Evolutionary conservation across 306 rosid genomes (phyloP).

Genomic region (Calophaca sinica): DNA sequence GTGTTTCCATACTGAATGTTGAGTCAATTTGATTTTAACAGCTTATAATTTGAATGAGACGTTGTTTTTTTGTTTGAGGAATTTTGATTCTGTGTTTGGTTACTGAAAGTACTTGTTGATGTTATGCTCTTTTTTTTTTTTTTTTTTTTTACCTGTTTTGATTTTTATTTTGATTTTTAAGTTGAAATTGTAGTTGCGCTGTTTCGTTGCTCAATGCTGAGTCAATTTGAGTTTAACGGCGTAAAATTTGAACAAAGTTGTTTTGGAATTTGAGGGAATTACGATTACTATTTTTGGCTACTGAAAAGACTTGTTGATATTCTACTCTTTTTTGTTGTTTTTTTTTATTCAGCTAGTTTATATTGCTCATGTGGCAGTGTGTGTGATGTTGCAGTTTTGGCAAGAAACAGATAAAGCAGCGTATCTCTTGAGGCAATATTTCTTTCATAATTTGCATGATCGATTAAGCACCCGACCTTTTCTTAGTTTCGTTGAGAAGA

Average conservation of each 20-base stretch:
- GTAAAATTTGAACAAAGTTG: not conserved
- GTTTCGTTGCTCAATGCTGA: slow-evolving; percentile 1
- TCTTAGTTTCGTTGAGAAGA: slow-evolving; percentile 87
- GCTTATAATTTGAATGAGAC: not conserved
- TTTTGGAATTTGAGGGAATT: slow-evolving; percentile 21
- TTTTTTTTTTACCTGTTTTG: not conserved
- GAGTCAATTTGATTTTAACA: not conserved
- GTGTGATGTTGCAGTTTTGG: slow-evolving; percentile 77
- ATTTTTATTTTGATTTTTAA: too few relatives aligned
- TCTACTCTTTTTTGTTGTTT: not conserved
- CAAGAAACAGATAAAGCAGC: slow-evolving; percentile 98
- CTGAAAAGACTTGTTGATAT: not conserved
- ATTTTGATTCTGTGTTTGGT: not conserved
- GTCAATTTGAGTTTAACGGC: not conserved
- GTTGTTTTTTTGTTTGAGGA: slow-evolving; percentile 19
- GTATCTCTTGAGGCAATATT: slow-evolving; percentile 87
- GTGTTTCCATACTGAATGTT: slow-evolving; percentile 7
- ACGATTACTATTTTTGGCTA: not conserved
- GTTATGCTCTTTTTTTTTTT: not conserved
- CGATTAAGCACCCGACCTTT: slow-evolving; percentile 92
- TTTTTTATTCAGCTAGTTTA: slow-evolving; percentile 19
- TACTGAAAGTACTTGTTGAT: not conserved
- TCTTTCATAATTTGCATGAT: slow-evolving; percentile 93
- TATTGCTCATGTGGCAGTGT: slow-evolving; percentile 42
- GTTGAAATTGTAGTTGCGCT: not conserved